These are phyloP conservation scores for Rhipidocladum racemiflorum DNA, from an alignment of 176 grass and related monocot genomes.

Conservation along the genomic window DNA sequence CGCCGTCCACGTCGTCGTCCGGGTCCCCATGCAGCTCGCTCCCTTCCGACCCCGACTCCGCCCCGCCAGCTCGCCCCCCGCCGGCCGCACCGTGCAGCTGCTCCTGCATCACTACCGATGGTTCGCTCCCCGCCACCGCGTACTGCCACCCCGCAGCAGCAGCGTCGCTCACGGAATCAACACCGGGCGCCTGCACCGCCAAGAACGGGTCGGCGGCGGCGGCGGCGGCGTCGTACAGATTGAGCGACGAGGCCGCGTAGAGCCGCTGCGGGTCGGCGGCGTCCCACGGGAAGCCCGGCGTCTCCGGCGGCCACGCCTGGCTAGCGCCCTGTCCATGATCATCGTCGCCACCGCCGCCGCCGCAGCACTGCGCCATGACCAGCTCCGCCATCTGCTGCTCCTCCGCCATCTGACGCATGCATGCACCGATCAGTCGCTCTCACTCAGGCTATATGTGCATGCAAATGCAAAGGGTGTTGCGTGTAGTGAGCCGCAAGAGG, in stretches of 20 bases:
- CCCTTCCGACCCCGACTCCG: conserved; percentile 71
- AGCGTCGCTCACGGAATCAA: neutral
- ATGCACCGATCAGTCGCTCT: neutral
- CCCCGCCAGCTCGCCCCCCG: neutral
- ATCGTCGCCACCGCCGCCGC: neutral
- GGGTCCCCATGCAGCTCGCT: conserved; percentile 54
- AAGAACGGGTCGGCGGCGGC: conserved; percentile 35
- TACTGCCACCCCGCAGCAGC: conserved; percentile 35
- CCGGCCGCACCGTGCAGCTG: conserved; percentile 23
- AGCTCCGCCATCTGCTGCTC: conserved; percentile 75
- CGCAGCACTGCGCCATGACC: conserved; percentile 74
- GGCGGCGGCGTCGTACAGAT: conserved; percentile 38
- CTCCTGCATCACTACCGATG: conserved; percentile 27
- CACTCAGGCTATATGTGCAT: neutral
- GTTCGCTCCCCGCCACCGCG: conserved; percentile 24
- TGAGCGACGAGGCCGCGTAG: conserved; percentile 35
- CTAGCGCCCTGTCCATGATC: neutral
- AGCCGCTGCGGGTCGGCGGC: conserved; percentile 36
- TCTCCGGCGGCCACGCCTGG: conserved; percentile 39
- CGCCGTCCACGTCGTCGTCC: conserved; percentile 64
- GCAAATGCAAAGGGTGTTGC: conserved; percentile 53
- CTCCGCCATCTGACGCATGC: conserved; percentile 57
- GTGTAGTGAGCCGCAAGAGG: conserved; percentile 5
- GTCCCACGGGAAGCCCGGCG: conserved; percentile 55
- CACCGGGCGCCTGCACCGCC: conserved; percentile 16